Evolutionary conservation across 2,329 filamentous ascomycete genomes (phyloP), one percentile per base, ranked within the genome.

Genomic region (Westerdykella sp.): DNA sequence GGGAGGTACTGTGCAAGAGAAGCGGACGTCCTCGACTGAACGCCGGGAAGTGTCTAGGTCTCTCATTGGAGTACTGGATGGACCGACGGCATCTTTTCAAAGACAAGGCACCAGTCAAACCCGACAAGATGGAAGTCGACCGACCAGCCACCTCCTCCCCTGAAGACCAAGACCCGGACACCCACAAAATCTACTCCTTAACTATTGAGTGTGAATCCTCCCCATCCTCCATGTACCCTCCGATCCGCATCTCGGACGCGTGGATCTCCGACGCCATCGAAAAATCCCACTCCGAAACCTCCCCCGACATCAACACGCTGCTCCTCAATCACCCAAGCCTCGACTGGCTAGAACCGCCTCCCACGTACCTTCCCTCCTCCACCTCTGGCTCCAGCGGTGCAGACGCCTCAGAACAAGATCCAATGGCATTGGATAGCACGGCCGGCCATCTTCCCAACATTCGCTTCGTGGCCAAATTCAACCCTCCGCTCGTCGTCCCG

Each of bases 31-130:
- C 87, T 0, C 69, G 75, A 23, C 84, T 91, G 77, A 85, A 93
- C 65, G 75, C 76, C 12, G 73, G 80, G 40, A 75, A 76, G 16
- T 77, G 76, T 39, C 70, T 91, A 21, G 87, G 87, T 1, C 68
- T 91, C 43, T 80, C 78, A 39, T 56, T 93, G 32, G 83, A 88
- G 50, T 94, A 91, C 62, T 93, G 87, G 87, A 83, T 80, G 63
- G 76, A 83, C 53, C 70, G 73, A 43, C 73, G 78, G 37, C 71
- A 76, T 37, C 63, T 79, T 13, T 66, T 60, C 23, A 44, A 50
- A 4, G 51, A 45, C 25, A 44, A 43, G n/a, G 31, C 45, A 66
- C 37, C 66, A 14, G 63, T 69, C 25, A 61, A 66, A 14, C 70
- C 58, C 23, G 55, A 55, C 32, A 55, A 56, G n/a, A 66, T 67